phyloP scores from a whole-genome alignment of 2,329 filamentous ascomycete species.

The Colletotrichum gloeosporioides region DNA sequence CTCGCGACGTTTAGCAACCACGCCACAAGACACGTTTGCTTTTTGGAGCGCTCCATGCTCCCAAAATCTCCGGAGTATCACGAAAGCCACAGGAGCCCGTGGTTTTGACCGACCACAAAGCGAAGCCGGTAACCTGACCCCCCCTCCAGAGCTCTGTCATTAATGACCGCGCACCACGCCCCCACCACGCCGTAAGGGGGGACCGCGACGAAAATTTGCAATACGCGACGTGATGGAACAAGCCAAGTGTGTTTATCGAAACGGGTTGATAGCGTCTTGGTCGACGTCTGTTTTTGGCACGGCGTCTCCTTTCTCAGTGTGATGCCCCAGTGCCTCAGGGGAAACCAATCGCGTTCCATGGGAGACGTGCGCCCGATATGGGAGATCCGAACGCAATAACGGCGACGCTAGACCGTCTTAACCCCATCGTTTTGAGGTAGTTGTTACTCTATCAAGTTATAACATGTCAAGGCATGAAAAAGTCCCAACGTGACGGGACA shows the following conservation, averaged over 20 bases:
- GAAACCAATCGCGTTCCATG: background rate
- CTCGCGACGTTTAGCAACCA: background rate
- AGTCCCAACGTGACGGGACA: background rate
- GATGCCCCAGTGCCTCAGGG: background rate
- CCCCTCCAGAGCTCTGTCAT: constrained; percentile 2
- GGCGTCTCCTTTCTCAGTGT: background rate
- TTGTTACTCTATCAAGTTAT: background rate
- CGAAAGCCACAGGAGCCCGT: background rate
- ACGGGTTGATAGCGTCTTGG: background rate
- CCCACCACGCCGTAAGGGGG: background rate
- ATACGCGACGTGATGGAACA: background rate
- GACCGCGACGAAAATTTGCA: background rate
- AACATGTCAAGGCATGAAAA: background rate
- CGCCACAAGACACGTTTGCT: background rate
- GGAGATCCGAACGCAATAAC: background rate
- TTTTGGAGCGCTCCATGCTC: background rate
- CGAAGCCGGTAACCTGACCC: background rate
- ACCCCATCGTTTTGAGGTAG: background rate
- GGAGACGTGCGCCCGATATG: background rate
- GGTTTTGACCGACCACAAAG: background rate
- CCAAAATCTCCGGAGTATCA: background rate
- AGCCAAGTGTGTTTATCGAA: background rate
- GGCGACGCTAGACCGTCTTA: background rate
- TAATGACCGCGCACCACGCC: constrained; percentile 5
- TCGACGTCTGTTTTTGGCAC: background rate